A percentile compares a stretch with the other conserved stretches of the same genome.
Conservation (phyloP, 768 basidiomycete genomes). For the Brasilioporus rufonigricans region DNA sequence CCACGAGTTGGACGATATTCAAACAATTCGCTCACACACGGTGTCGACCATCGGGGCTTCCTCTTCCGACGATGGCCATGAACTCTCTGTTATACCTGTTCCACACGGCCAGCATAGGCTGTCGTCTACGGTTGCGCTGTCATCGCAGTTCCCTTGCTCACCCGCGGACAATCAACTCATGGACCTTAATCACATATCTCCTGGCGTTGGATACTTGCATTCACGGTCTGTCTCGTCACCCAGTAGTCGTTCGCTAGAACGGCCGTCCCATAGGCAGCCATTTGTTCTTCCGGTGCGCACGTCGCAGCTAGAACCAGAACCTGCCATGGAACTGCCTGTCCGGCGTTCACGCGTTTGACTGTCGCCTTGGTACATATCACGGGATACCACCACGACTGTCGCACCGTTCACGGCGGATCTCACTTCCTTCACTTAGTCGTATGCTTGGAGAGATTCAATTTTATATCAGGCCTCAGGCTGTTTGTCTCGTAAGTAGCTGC, state of each 20-base stretch:
- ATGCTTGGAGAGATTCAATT: no score
- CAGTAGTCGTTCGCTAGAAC: background rate
- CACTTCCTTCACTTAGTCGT: no score
- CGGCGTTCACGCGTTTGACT: slow-evolving; percentile 2
- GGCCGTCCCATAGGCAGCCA: slow-evolving; percentile 11
- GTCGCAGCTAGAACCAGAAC: slow-evolving; percentile 32
- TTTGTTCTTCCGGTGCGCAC: slow-evolving; percentile 29
- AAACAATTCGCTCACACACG: background rate
- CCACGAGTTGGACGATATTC: slow-evolving; percentile 27
- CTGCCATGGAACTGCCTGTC: slow-evolving; percentile 30
- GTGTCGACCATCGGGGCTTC: background rate
- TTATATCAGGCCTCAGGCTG: no score
- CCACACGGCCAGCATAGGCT: background rate
- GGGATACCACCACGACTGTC: no score
- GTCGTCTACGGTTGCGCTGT: background rate
- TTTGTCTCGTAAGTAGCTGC: no score
- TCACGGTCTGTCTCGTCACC: background rate
- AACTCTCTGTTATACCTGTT: slow-evolving; percentile 13
- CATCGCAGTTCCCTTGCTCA: background rate
- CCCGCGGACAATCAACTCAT: background rate
- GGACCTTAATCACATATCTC: background rate
- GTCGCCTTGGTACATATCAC: background rate
- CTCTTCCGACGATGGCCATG: slow-evolving; percentile 8
- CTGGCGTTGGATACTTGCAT: background rate
- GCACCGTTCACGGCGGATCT: no score